Evolutionary conservation across 176 grass and related monocot genomes (phyloP).

Genomic region (Alloteropsis semialata): DNA sequence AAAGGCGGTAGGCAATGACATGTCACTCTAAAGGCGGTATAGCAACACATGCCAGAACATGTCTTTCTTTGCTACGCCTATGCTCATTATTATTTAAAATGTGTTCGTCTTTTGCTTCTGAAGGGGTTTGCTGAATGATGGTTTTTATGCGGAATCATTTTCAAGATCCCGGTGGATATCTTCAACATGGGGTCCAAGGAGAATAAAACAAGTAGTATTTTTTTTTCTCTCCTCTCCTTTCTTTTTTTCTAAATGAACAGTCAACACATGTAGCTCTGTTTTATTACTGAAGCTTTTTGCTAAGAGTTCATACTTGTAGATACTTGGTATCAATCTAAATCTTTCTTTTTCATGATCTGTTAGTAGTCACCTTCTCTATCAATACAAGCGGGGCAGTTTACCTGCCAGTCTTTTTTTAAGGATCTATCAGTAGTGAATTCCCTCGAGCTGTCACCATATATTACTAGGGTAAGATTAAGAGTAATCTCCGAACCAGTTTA

Average conservation of each 20-base stretch:
- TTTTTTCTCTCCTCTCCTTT: neutral
- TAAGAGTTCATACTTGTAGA: neutral
- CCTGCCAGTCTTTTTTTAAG: no score
- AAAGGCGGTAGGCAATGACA: neutral
- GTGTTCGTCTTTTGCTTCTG: constrained; percentile 15
- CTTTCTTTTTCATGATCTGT: neutral
- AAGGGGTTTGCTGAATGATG: constrained; percentile 86
- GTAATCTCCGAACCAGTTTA: neutral
- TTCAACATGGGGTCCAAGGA: constrained; percentile 74
- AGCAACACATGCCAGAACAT: no score
- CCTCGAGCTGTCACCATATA: neutral
- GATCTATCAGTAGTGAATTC: neutral
- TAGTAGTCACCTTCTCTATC: neutral
- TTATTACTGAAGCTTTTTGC: neutral
- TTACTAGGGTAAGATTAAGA: neutral
- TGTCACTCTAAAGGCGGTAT: neutral
- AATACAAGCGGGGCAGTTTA: no score
- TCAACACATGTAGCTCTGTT: neutral
- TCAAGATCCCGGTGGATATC: constrained; percentile 76
- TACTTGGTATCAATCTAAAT: neutral
- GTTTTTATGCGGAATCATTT: constrained; percentile 84
- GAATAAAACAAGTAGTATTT: constrained; percentile 69
- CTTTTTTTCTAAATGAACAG: neutral
- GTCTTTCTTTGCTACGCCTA: neutral
- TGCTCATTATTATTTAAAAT: neutral